phyloP scores from a whole-genome alignment of 1,284 basidiomycete species.

The Dichomitus squalens region DNA sequence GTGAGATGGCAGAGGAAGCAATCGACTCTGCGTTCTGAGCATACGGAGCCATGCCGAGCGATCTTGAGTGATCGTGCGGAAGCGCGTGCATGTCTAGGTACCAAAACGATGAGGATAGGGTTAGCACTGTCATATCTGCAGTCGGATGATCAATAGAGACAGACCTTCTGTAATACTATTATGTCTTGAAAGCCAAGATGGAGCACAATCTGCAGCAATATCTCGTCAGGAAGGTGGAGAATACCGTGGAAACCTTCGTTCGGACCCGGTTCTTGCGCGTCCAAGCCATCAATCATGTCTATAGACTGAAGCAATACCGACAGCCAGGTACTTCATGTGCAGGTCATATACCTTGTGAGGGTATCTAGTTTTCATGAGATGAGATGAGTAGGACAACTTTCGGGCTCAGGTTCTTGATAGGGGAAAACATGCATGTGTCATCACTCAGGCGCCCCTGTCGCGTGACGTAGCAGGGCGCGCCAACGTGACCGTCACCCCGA shows the following conservation, averaged over 20 bases:
- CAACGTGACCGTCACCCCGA: conserved; percentile 18
- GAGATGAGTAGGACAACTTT: too few species aligned
- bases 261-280: not conserved
- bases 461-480: conserved; percentile 7
- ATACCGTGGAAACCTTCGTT: not conserved
- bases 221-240: conserved; percentile 26
- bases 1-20: conserved; percentile 20
- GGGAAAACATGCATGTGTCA: too few species aligned
- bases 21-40: conserved; percentile 10
- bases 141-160: not conserved
- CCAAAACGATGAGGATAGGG: not conserved
- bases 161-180: conserved; percentile 26
- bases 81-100: conserved; percentile 23
- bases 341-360: too few species aligned
- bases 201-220: conserved; percentile 26
- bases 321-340: too few species aligned
- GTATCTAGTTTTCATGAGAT: not conserved
- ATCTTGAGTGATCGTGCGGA: conserved; percentile 20
- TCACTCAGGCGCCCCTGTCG: not conserved
- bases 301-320: too few species aligned
- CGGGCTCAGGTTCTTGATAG: too few species aligned
- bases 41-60: conserved; percentile 26
- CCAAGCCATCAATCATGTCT: not conserved
- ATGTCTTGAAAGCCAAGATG: conserved; percentile 24
- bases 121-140: not conserved